These are phyloP conservation scores for Elsinoe perseae DNA, from an alignment of 2,329 filamentous ascomycete genomes.

Conservation along the genomic window DNA sequence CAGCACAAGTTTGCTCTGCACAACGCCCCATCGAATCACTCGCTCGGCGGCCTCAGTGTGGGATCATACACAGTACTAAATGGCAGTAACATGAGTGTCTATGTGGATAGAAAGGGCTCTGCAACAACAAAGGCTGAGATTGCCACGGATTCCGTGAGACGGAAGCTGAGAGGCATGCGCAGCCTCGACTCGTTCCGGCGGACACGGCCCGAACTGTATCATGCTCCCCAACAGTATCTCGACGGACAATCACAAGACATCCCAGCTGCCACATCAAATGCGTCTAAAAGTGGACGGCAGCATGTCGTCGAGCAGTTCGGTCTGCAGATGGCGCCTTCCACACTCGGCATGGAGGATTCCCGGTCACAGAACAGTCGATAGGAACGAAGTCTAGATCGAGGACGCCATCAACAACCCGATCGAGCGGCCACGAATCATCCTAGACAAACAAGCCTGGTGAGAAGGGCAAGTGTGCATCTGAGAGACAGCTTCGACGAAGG, in stretches of 20 bases:
- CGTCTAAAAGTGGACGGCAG: background rate
- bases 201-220: background rate
- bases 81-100: constrained; percentile 16
- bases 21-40: constrained; percentile 17
- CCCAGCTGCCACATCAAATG: background rate
- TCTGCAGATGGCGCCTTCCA: background rate
- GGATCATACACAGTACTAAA: constrained; percentile 20
- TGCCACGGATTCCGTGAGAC: constrained; percentile 17
- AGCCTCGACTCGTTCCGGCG: constrained; percentile 25
- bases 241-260: background rate
- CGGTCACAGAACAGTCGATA: background rate
- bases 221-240: background rate
- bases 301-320: background rate
- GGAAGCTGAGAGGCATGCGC: constrained; percentile 23
- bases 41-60: constrained; percentile 18
- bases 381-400: background rate
- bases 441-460: background rate
- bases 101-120: background rate
- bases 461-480: constrained; percentile 17
- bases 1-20: constrained; percentile 10
- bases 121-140: background rate
- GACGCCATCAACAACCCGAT: background rate
- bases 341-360: background rate
- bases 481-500: constrained; percentile 27
- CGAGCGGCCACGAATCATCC: background rate